These are phyloP conservation scores for Ascochyta fabae DNA, from an alignment of 2,329 filamentous ascomycete species.

Conservation along the genomic window DNA sequence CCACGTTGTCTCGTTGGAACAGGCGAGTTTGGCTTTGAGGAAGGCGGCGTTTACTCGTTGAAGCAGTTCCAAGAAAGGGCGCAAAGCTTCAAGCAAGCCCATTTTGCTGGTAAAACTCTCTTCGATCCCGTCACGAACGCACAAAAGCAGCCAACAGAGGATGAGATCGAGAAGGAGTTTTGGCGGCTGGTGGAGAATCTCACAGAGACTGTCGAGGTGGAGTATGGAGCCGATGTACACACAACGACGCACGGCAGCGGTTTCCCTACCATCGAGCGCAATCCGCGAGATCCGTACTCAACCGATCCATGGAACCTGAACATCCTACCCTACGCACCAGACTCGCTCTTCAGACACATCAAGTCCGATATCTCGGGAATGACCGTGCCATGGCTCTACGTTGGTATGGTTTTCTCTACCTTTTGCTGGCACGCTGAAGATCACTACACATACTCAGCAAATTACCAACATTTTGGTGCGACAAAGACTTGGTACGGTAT, in stretches of 20 bases:
- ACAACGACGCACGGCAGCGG: conserved; percentile 97
- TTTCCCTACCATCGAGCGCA: conserved; percentile 91
- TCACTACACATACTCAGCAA: conserved; percentile 96
- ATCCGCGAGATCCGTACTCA: conserved; percentile 85
- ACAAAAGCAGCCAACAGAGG: conserved; percentile 82
- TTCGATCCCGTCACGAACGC: conserved; percentile 85
- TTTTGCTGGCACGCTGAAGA: conserved; percentile 99
- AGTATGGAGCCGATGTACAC: conserved; percentile 97
- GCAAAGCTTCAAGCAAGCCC: conserved; percentile 90
- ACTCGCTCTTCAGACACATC: conserved; percentile 95
- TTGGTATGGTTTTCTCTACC: conserved; percentile 99
- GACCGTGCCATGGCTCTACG: conserved; percentile 99
- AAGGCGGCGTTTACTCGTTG: conserved; percentile 92
- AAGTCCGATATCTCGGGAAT: conserved; percentile 98
- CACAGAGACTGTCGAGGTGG: conserved; percentile 95
- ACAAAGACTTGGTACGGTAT: conserved; percentile 99
- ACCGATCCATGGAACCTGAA: conserved; percentile 96
- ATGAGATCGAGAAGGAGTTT: conserved; percentile 95
- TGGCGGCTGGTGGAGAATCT: conserved; percentile 94
- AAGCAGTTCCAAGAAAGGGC: conserved; percentile 97
- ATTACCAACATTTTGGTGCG: conserved; percentile 97
- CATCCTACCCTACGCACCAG: conserved; percentile 84
- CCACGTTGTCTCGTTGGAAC: conserved; percentile 94
- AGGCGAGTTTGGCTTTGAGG: conserved; percentile 95
- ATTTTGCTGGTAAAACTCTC: conserved; percentile 90